These are phyloP conservation scores for Sonneratia alba DNA, from an alignment of 345 rosid species.

Conservation along the genomic window DNA sequence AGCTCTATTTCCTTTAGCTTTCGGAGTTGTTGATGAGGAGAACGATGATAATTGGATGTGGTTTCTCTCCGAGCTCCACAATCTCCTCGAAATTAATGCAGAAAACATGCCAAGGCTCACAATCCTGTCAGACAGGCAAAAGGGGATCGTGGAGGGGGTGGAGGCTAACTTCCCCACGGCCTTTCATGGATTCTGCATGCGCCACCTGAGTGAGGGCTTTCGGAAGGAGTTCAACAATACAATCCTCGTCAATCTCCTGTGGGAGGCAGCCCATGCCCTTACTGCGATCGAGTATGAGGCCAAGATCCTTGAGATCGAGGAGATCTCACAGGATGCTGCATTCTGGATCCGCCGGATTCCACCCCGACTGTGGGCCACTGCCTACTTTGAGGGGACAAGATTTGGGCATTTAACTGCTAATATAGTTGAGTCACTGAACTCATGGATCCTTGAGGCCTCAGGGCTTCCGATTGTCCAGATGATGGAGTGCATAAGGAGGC, in stretches of 20 bases:
- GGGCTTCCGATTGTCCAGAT: constrained; percentile 97
- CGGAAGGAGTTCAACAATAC: constrained; percentile 92
- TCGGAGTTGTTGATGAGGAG: constrained; percentile 95
- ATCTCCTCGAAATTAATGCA: constrained; percentile 75
- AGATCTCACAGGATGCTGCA: constrained; percentile 86
- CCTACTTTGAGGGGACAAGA: constrained; percentile 86
- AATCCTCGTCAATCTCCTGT: constrained; percentile 72
- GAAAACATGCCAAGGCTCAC: constrained; percentile 98
- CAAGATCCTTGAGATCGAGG: constrained; percentile 80
- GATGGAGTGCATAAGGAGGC: constrained; percentile 98
- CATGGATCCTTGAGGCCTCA: constrained; percentile 89
- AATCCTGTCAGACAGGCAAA: constrained; percentile 84
- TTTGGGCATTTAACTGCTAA: constrained; percentile 90
- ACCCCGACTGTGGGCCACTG: constrained; percentile 92
- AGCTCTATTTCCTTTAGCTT: constrained; percentile 82
- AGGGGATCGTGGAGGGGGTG: constrained; percentile 84
- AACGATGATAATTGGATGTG: constrained; percentile 99
- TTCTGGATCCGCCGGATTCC: constrained; percentile 91
- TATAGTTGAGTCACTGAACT: constrained; percentile 68
- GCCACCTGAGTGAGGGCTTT: constrained; percentile 88
- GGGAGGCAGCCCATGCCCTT: constrained; percentile 95
- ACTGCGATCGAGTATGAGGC: constrained; percentile 89
- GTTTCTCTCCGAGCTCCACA: constrained; percentile 94
- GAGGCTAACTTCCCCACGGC: constrained; percentile 92
- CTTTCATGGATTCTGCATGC: constrained; percentile 95